Base-by-base conservation (phyloP, 352 stramenopile genomes). In the Globisporangium echinulatum region DNA sequence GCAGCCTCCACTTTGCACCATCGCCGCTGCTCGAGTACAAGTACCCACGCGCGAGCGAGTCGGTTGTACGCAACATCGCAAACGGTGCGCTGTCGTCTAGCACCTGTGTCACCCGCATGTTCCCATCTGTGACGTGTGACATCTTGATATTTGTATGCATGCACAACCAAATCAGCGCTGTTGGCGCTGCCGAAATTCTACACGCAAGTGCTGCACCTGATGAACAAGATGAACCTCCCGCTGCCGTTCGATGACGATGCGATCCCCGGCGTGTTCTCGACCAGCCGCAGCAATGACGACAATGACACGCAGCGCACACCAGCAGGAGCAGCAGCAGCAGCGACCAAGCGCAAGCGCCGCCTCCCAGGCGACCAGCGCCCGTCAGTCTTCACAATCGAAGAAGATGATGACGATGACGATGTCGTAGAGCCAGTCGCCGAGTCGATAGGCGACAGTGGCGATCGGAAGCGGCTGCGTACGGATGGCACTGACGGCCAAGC, bases 191-290 rank as follows among this genome's bases (percentile, higher is more conserved):
- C 87, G 6, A 82, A 86, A 52, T 87, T 96, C 58, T 96, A 96
- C 71, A 94, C 80, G 11, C 87, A 96, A 75, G 87, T 94, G 51
- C 81, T 95, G 43, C 87, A 96, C 66, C 67, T 96, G 25, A 96
- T 96, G 87, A 96, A 96, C 69, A 96, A 96, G 62, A 96, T 95
- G 87, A 92, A 96, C 58, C 54, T 96, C 15, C 87, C 87, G 49
- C 68, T 72, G 37, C 87, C 87, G 19, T 96, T 96, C 36, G 79
- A 90, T 7, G 65, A 74, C 25, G 50, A 83, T 42, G 70, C 79
- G 33, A 92, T 94, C 61, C 81, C 70, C 36, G 85, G 85, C 9
- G 56, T 65, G 25, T 94, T 92, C 62, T 77, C 79, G 0, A 63
- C 1, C 59, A 64, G 9, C 64, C 25, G 25, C 25, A 25, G 25